Percentiles rank a stretch among this genome's conserved stretches.
These are phyloP conservation scores for Pichia eremophila DNA, from an alignment of 805 yeast species.

Conservation along the genomic window DNA sequence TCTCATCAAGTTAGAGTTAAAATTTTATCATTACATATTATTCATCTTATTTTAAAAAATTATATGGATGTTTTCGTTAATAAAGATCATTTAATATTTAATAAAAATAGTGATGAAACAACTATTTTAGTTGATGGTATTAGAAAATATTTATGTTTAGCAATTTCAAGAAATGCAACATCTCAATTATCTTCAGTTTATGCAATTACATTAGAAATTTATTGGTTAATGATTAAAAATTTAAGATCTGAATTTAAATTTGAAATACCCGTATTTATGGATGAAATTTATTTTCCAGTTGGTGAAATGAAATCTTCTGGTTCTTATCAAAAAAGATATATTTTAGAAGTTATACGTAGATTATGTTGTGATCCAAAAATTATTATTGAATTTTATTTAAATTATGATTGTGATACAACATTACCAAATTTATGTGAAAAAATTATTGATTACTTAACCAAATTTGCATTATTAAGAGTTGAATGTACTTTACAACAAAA, in stretches of 20 bases:
- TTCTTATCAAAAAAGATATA: conserved; percentile 83
- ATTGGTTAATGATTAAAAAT: conserved; percentile 80
- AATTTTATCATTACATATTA: conserved; percentile 74
- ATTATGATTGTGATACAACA: conserved; percentile 84
- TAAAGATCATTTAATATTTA: conserved; percentile 42
- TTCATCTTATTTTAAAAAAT: conserved; percentile 76
- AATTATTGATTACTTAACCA: conserved; percentile 69
- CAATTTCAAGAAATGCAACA: conserved; percentile 86
- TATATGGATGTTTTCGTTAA: conserved; percentile 75
- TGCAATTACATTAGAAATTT: conserved; percentile 84
- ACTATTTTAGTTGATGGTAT: conserved; percentile 68
- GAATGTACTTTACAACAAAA: conserved; percentile 65
- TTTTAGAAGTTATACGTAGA: conserved; percentile 71
- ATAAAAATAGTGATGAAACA: conserved; percentile 41
- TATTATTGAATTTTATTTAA: conserved; percentile 83
- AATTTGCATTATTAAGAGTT: conserved; percentile 57
- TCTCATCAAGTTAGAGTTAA: conserved; percentile 91
- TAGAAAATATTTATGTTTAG: conserved; percentile 72
- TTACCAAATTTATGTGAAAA: conserved; percentile 82
- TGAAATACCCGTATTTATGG: conserved; percentile 89
- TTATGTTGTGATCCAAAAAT: conserved; percentile 84
- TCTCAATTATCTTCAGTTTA: conserved; percentile 86
- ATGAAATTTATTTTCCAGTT: conserved; percentile 89
- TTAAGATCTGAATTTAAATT: conserved; percentile 81
- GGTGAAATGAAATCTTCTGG: conserved; percentile 88